Percentiles rank a stretch among this genome's conserved stretches.
phyloP scores from a whole-genome alignment of 1,284 basidiomycete species.

The Austroboletus olivaceoglutinosus region DNA sequence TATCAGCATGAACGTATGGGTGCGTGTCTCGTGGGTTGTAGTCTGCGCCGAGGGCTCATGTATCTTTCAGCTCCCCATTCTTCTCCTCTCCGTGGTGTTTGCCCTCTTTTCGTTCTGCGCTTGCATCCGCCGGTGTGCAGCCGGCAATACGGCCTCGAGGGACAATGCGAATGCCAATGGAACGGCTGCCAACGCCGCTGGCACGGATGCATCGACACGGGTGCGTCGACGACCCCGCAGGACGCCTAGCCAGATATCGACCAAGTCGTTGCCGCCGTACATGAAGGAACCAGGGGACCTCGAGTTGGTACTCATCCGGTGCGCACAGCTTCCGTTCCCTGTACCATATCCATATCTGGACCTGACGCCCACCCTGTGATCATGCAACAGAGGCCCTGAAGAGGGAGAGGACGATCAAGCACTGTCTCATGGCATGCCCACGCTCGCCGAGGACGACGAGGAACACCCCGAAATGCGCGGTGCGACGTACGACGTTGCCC shows the following conservation, averaged over 20 bases:
- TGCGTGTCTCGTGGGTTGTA: constrained; percentile 9
- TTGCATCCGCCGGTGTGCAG: constrained; percentile 20
- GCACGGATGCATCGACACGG: neutral
- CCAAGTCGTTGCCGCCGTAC: constrained; percentile 67
- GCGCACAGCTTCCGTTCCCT: constrained; percentile 8
- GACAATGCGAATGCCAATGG: too few relatives aligned
- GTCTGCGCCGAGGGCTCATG: too few relatives aligned
- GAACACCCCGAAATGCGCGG: constrained; percentile 11
- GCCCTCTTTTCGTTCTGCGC: constrained; percentile 20
- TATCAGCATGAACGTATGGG: constrained; percentile 25
- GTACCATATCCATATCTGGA: neutral
- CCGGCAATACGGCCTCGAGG: neutral
- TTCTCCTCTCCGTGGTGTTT: constrained; percentile 24
- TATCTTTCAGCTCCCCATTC: constrained; percentile 22
- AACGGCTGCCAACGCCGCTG: too few relatives aligned
- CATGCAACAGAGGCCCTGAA: constrained; percentile 36
- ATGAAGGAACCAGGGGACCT: constrained; percentile 78
- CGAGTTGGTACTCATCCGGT: constrained; percentile 74
- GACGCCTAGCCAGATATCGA: constrained; percentile 66
- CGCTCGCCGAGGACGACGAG: constrained; percentile 33
- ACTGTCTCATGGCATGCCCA: constrained; percentile 31
- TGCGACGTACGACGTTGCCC: constrained; percentile 15
- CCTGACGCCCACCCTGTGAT: neutral
- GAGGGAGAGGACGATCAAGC: constrained; percentile 38
- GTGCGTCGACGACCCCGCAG: constrained; percentile 50